These are phyloP conservation scores for Scytalidium sp. DNA, from an alignment of 2,329 filamentous ascomycete genomes.

Conservation along the genomic window DNA sequence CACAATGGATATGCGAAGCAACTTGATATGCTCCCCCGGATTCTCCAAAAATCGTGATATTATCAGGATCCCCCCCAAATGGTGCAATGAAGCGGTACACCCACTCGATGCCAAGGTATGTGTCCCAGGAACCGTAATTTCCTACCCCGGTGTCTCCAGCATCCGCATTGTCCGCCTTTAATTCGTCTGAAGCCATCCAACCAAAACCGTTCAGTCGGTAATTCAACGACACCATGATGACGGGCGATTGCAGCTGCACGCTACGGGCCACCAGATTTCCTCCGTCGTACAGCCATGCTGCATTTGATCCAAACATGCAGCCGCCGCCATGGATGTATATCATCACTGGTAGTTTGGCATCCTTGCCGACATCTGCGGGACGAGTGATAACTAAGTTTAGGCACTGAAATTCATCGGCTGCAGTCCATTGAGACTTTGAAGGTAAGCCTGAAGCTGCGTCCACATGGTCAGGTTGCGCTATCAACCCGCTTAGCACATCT, in stretches of 20 bases:
- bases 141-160: constrained; percentile 2
- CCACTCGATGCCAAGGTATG: constrained; percentile 55
- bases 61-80: constrained; percentile 54
- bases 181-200: not conserved
- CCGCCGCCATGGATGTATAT: not conserved
- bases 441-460: not conserved
- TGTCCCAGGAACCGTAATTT: constrained; percentile 51
- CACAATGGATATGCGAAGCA: constrained; percentile 7
- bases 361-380: not conserved
- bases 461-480: not conserved
- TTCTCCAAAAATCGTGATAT: constrained; percentile 57
- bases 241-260: constrained; percentile 4
- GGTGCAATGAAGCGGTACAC: constrained; percentile 50
- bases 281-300: constrained; percentile 10
- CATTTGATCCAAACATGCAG: constrained; percentile 2
- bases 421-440: not conserved
- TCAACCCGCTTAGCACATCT: constrained; percentile 8
- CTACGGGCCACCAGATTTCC: constrained; percentile 7
- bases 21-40: constrained; percentile 43
- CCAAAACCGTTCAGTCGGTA: not conserved
- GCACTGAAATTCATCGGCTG: constrained; percentile 7
- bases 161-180: not conserved
- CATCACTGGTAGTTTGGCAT: not conserved
- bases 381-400: constrained; percentile 6
- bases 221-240: constrained; percentile 11